Conservation (phyloP, 2,329 filamentous ascomycete genomes). For the Monilinia polystroma region DNA sequence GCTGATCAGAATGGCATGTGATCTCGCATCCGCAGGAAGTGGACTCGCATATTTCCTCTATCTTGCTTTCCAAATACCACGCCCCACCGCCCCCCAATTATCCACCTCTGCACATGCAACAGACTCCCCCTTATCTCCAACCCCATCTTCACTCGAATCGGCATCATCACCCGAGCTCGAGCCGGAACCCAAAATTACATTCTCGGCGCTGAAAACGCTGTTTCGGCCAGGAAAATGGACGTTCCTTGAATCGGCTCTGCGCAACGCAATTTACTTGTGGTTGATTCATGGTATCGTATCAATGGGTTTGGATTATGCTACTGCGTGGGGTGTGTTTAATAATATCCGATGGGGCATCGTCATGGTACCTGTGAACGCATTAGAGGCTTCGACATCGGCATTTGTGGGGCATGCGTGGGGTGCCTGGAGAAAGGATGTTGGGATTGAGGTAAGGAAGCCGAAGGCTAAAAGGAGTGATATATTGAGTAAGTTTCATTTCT, state of each 20-base stretch:
- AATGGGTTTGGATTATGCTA: conserved; percentile 64
- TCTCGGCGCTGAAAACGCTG: conserved; percentile 51
- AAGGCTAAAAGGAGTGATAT: conserved; percentile 41
- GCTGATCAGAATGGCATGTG: conserved; percentile 60
- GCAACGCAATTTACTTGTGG: conserved; percentile 72
- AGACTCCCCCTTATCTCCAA: neutral
- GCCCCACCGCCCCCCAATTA: conserved; percentile 1
- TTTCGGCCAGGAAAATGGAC: conserved; percentile 57
- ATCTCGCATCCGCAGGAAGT: conserved; percentile 52
- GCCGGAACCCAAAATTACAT: conserved; percentile 41
- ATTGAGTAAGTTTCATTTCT: conserved; percentile 32
- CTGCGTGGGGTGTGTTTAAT: conserved; percentile 71
- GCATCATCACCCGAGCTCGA: conserved; percentile 14
- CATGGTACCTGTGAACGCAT: conserved; percentile 68
- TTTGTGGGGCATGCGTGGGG: conserved; percentile 71
- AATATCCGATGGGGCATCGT: conserved; percentile 73
- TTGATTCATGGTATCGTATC: conserved; percentile 63
- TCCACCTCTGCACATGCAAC: neutral
- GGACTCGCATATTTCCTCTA: conserved; percentile 61
- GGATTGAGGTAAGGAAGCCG: conserved; percentile 35
- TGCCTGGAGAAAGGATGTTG: conserved; percentile 44
- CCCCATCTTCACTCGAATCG: neutral
- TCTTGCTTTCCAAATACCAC: conserved; percentile 25
- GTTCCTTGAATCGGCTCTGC: conserved; percentile 62
- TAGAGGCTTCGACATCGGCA: conserved; percentile 63